Percentiles rank a stretch among this genome's conserved stretches.
Conservation (phyloP, 352 stramenopile genomes). For the Globisporangium nagaii region DNA sequence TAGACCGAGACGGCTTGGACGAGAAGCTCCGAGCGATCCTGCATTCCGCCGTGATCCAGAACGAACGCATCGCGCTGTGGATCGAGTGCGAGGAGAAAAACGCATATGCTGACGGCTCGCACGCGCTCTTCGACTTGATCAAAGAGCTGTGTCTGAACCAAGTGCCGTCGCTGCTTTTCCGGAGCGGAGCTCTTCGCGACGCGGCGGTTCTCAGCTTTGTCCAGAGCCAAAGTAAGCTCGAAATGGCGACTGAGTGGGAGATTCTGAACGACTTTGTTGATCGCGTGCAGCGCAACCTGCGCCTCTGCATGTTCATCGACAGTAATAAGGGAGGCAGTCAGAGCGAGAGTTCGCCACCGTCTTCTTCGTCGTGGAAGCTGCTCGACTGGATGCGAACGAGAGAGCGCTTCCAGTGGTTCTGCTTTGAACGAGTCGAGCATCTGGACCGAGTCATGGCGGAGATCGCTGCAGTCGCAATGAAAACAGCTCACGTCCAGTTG, state of each 20-base stretch:
- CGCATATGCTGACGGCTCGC: background rate
- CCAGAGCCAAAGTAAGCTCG: conserved; percentile 22
- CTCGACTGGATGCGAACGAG: conserved; percentile 5
- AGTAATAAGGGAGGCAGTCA: too few species aligned
- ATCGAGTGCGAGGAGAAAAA: conserved; percentile 8
- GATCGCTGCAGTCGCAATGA: background rate
- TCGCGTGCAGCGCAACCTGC: conserved; percentile 32
- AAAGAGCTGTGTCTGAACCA: conserved; percentile 29
- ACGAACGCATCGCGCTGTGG: conserved; percentile 34
- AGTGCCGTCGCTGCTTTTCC: conserved; percentile 27
- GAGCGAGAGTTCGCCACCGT: background rate
- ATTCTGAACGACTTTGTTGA: conserved; percentile 23
- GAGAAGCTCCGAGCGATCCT: conserved; percentile 13
- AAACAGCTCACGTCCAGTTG: background rate
- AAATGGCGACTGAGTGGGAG: conserved; percentile 27
- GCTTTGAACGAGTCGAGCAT: background rate
- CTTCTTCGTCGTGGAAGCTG: background rate
- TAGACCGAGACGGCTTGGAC: background rate
- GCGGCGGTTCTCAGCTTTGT: conserved; percentile 27
- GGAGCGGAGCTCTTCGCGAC: conserved; percentile 26
- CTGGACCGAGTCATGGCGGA: conserved; percentile 1
- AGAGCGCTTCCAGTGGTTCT: conserved; percentile 11
- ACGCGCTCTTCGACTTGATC: conserved; percentile 18
- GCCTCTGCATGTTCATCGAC: conserved; percentile 32
- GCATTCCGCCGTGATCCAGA: conserved; percentile 19